Base-by-base conservation (phyloP, 345 rosid genomes). In the Acer campestre region DNA sequence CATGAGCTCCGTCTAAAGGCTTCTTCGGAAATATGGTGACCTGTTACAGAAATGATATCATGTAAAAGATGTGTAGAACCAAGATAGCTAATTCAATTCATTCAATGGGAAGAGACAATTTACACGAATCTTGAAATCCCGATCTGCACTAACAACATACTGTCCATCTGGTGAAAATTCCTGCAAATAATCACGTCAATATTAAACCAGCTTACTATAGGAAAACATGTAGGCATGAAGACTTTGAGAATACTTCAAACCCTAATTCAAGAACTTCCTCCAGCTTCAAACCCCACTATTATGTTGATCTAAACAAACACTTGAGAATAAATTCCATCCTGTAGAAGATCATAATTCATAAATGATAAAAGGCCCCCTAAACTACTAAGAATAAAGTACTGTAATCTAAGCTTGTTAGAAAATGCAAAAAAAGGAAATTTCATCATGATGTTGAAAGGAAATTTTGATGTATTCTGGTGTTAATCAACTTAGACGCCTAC, bases 71-170 rank as follows among this genome's bases (percentile, higher is more conserved):
- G 67, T 53, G 56, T 22, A 68, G 49, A 40, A 77, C 1, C 73
- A 82, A 81, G 62, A 53, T 18, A 80, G 49, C 17, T 27, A n/a
- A 55, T 48, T 59, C 31, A 55, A 27, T 38, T 66, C 16, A 59
- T 63, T 61, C 61, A 84, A 70, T 17, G 12, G 71, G 77, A 14
- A 67, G 58, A 75, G 74, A 46, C 40, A 53, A 77, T 71, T 85
- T 89, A 96, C 98, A 67, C 98, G 97, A 82, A 94, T 94, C 86
- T 96, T 92, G 68, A 84, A 94, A 84, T 96, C 98, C 8, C 98
- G 88, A 81, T 94, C 98, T 25, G 97, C 92, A 72, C 94, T 94
- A 64, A 94, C 81, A 76, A 96, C 85, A 82, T 82, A 91, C 18
- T 42, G 78, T 80, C 97, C 98, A 83, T 91, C 90, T 17, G 93